Conservation (phyloP, 148 eudicot genomes). For the Rhododendron griersonianum region DNA sequence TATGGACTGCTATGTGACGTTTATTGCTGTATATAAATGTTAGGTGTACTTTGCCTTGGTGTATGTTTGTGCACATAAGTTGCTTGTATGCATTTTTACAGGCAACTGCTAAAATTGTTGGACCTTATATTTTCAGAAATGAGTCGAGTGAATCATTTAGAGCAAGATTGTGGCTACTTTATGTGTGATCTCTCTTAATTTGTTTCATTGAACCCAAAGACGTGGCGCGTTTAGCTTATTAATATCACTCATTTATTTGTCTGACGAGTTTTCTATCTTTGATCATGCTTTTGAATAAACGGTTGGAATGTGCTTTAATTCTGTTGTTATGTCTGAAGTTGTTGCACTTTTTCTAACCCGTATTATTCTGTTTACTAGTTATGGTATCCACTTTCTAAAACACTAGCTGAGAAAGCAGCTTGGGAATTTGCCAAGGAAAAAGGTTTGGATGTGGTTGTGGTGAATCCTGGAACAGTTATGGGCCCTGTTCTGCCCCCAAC, state of each 20-base stretch:
- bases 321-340: not conserved
- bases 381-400: slow-evolving; percentile 88
- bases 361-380: slow-evolving; percentile 24
- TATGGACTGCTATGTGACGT: not conserved
- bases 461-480: slow-evolving; percentile 88
- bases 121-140: not conserved
- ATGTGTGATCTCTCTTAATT: not conserved
- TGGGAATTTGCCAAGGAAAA: slow-evolving; percentile 83
- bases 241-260: not conserved
- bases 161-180: not conserved
- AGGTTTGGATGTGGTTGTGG: slow-evolving; percentile 71
- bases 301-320: too few species aligned
- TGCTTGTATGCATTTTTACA: not conserved
- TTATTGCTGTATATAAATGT: not conserved
- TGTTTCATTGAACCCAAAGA: not conserved
- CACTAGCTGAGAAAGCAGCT: slow-evolving; percentile 76
- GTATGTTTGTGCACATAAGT: not conserved
- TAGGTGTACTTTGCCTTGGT: not conserved
- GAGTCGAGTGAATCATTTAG: not conserved
- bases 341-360: not conserved
- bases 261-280: not conserved
- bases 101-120: not conserved
- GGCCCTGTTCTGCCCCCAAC: slow-evolving; percentile 80
- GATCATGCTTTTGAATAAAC: not conserved
- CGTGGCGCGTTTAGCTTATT: not conserved